Evolutionary conservation across 768 basidiomycete genomes (phyloP), one percentile per base, ranked within the genome.

Genomic region (Postia placenta): DNA sequence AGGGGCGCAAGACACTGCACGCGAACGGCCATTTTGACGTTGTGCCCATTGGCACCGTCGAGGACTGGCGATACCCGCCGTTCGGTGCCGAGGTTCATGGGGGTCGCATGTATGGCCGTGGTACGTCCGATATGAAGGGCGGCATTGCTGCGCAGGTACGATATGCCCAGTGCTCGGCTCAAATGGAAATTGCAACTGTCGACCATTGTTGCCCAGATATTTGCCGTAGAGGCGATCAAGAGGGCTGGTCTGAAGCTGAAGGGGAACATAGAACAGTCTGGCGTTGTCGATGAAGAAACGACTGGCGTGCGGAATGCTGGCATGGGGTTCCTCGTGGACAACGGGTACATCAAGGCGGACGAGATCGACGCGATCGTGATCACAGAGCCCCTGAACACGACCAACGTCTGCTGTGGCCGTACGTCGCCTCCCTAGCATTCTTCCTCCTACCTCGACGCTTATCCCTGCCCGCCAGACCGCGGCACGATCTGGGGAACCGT

Each of bases 321-420:
- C 14, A 49, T 41, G 48, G 48, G 48, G 19, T 49, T 12, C 24
- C 40, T 49, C 40, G 41, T 49, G 11, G 48, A 49, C 11, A 41
- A 49, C n/a, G 48, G 48, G 2, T 36, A 49, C 40, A 42, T 41
- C 27, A 12, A 25, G 9, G 48, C 48, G 4, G 48, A 49, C 41
- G 30, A 35, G 27, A 43, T 43, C 20, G 48, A 49, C 40, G 48
- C 48, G 22, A 27, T 49, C 27, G 41, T 49, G 5, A 49, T 49
- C 11, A 49, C 48, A 2, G 48, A 49, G 41, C 48, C 48, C 4
- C 38, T 49, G n/a, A 49, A 49, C 22, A 33, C 41, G 4, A 43
- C 39, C 24, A 49, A 49, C 26, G 40, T 49, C 25, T 49, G 48
- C 40, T 41, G 39, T 23, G 48, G 48, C 20, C 48, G 47, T 48